phyloP scores from a whole-genome alignment of 108 stramenopile genomes.

The Cyclotella kingstonii region DNA sequence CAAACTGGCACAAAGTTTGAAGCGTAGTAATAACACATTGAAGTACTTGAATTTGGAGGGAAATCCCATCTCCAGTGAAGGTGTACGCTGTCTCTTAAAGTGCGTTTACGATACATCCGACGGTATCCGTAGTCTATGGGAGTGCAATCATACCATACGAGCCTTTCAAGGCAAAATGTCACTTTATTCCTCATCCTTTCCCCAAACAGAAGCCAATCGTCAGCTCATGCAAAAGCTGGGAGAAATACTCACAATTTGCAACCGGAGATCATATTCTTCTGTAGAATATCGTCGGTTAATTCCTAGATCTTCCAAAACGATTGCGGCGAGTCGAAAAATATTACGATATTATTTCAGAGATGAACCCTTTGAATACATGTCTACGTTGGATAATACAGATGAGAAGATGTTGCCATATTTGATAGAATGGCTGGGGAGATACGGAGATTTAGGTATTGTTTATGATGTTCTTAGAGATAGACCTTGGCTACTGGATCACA shows the following conservation, averaged over 20 bases:
- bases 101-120: constrained; percentile 31
- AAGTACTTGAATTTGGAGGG: constrained; percentile 34
- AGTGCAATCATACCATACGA: constrained; percentile 32
- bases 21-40: constrained; percentile 15
- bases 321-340: constrained; percentile 26
- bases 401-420: constrained; percentile 20
- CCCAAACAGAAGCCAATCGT: constrained; percentile 26
- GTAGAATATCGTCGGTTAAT: not conserved
- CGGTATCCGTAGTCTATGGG: constrained; percentile 20
- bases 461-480: constrained; percentile 26
- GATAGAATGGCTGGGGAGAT: constrained; percentile 20
- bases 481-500: constrained; percentile 27
- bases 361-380: constrained; percentile 6
- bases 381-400: constrained; percentile 22
- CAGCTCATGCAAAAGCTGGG: constrained; percentile 6
- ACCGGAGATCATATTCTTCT: not conserved
- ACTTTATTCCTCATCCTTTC: constrained; percentile 31
- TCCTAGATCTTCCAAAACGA: not conserved
- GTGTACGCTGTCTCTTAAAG: constrained; percentile 11
- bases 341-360: constrained; percentile 30
- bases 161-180: constrained; percentile 11
- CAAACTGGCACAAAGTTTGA: constrained; percentile 18
- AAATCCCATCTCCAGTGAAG: constrained; percentile 23
- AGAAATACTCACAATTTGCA: constrained; percentile 22
- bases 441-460: constrained; percentile 20